These are phyloP conservation scores for Pyrenophora tritici-repentis DNA, from an alignment of 2,329 filamentous ascomycete species.

Conservation along the genomic window DNA sequence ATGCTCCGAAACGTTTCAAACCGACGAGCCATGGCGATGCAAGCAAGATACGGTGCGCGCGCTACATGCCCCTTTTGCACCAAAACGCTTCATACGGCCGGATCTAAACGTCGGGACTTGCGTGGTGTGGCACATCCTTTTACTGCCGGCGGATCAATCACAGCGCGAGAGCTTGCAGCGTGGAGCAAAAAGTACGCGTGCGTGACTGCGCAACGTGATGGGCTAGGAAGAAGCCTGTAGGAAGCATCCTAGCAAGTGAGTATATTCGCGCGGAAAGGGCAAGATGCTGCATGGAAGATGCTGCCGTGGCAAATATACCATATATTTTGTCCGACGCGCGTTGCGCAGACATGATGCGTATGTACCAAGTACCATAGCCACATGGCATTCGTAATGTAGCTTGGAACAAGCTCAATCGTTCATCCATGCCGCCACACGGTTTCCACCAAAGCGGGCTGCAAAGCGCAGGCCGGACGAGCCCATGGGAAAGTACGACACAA, in stretches of 20 bases:
- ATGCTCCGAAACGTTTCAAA: background rate
- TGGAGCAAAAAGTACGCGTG: conserved; percentile 20
- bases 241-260: conserved; percentile 17
- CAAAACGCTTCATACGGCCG: background rate
- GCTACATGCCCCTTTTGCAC: background rate
- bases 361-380: conserved; percentile 20
- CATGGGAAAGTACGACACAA: conserved; percentile 98
- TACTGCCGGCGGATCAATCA: conserved; percentile 28
- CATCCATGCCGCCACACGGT: conserved; percentile 87
- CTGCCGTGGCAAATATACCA: conserved; percentile 3
- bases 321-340: conserved; percentile 32
- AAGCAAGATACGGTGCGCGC: background rate
- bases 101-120: conserved; percentile 5
- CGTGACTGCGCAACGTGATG: conserved; percentile 36
- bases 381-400: conserved; percentile 14
- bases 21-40: background rate
- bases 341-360: conserved; percentile 25
- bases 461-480: conserved; percentile 85
- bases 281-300: background rate
- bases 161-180: conserved; percentile 10
- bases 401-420: conserved; percentile 60
- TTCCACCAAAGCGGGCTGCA: conserved; percentile 82
- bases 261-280: conserved; percentile 1
- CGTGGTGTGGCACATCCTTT: conserved; percentile 23
- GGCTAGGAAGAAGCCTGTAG: conserved; percentile 11